Evolutionary conservation across 2,329 filamentous ascomycete species (phyloP), one percentile per base, ranked within the genome.

Genomic region (Penicillium verrucosum): DNA sequence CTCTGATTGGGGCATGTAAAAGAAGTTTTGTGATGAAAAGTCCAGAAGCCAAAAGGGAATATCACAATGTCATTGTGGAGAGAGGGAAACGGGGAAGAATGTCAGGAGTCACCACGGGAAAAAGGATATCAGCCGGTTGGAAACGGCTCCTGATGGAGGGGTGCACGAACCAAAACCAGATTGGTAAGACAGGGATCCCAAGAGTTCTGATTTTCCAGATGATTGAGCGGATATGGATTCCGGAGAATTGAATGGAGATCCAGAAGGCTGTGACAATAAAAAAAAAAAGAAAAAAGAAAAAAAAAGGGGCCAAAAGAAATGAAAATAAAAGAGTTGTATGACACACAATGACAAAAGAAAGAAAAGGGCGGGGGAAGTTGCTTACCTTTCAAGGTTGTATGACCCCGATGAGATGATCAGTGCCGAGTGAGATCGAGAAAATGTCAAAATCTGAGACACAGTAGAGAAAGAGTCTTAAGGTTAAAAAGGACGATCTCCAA

Each of bases 11-110:
- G 21, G 3, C 25, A n/a, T 32, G 11, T 12, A 10, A 34, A 44
- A 21, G 14, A 43, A 42, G 27, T 32, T 41, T 50, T 32, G 36
- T 42, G 46, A 40, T 25, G n/a, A 29, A 41, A 12, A 50, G 36
- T 5, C 8, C 12, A 12, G 8, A 27, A 34, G 11, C 32, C 29
- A n/a, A 32, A 41, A 8, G 23, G 40, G 12, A 49, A 52, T 27
- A 25, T 37, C 52, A 51, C 30, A 59, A 50, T 45, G 29, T 37
- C 21, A 42, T 41, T 49, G 29, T 42, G 36, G 25, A 44, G n/a
- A 43, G n/a, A 34, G 11, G 16, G n/a, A 9, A 14, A 23, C 21
- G 3, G 21, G n/a, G 21, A 12, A 44, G 36, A 47, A 46, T 45
- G 38, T 49, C 36, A 54, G 34, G 32, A 29, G 7, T 11, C 34